Evolutionary conservation across 2,329 filamentous ascomycete species (phyloP).

Genomic region (Fusarium sp.): DNA sequence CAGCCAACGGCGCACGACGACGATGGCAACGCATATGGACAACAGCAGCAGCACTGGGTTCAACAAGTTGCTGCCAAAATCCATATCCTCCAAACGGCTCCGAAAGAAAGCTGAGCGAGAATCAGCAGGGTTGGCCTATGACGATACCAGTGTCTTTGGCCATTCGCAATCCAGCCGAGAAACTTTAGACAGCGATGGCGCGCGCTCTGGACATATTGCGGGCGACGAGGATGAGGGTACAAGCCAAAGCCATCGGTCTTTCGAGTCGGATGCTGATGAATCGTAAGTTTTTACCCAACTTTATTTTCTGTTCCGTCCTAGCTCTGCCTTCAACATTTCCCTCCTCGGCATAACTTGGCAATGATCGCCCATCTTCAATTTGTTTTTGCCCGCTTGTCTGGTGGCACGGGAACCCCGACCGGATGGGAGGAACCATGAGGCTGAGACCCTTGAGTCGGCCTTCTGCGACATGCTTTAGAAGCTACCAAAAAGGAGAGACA

Average conservation of each 20-base stretch:
- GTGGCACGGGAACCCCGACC: slow-evolving; percentile 24
- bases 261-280: slow-evolving; percentile 49
- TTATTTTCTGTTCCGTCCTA: slow-evolving; percentile 14
- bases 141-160: slow-evolving; percentile 45
- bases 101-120: slow-evolving; percentile 58
- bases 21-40: slow-evolving; percentile 33
- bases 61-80: slow-evolving; percentile 63
- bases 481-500: slow-evolving; percentile 26
- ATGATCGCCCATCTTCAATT: slow-evolving; percentile 1
- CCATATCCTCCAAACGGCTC: slow-evolving; percentile 59
- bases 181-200: slow-evolving; percentile 50
- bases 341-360: background rate
- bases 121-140: slow-evolving; percentile 42
- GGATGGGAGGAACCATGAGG: slow-evolving; percentile 17
- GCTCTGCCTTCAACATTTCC: background rate
- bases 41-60: slow-evolving; percentile 50
- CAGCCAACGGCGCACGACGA: slow-evolving; percentile 4
- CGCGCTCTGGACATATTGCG: slow-evolving; percentile 45
- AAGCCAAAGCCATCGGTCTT: slow-evolving; percentile 49
- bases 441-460: slow-evolving; percentile 20
- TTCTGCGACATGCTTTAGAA: slow-evolving; percentile 33
- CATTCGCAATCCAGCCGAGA: slow-evolving; percentile 52
- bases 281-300: slow-evolving; percentile 35
- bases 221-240: slow-evolving; percentile 47
- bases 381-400: slow-evolving; percentile 4